Evolutionary conservation across 192 early-diverging fungal species (phyloP).

Genomic region (Cladochytrium replicatum): DNA sequence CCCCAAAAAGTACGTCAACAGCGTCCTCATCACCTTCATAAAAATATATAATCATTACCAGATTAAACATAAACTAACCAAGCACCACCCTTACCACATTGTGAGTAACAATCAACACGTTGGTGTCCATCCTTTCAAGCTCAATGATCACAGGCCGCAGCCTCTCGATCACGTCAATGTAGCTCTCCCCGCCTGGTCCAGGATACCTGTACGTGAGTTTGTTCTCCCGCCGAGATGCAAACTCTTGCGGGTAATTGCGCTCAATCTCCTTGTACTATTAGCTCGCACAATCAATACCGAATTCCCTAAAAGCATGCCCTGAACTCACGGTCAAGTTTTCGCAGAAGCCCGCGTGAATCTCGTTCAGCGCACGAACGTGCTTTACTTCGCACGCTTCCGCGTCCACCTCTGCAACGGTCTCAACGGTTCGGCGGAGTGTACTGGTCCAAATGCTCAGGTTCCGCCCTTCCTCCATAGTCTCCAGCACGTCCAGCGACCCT

Average conservation of each 20-base stretch:
- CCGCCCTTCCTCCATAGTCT: slow-evolving; percentile 2
- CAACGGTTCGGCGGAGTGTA: slow-evolving; percentile 71
- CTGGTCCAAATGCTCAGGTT: slow-evolving; percentile 73
- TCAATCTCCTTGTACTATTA: slow-evolving; percentile 71
- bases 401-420: slow-evolving; percentile 76
- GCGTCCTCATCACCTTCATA: slow-evolving; percentile 64
- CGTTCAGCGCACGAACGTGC: slow-evolving; percentile 72
- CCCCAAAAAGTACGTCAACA: slow-evolving; percentile 85
- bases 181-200: slow-evolving; percentile 91
- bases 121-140: slow-evolving; percentile 83
- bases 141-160: slow-evolving; percentile 90
- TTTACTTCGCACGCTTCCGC: slow-evolving; percentile 67
- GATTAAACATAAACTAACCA: no score
- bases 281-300: no score
- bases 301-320: no score
- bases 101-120: slow-evolving; percentile 84
- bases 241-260: slow-evolving; percentile 68
- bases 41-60: no score
- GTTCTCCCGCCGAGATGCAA: slow-evolving; percentile 59
- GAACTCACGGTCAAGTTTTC: slow-evolving; percentile 46
- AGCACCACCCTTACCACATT: slow-evolving; percentile 73
- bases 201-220: slow-evolving; percentile 94
- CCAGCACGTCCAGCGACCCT: no score
- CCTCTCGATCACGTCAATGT: slow-evolving; percentile 88
- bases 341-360: slow-evolving; percentile 80